These are phyloP conservation scores for Saccharomyces jurei DNA, from an alignment of 805 yeast genomes.

Conservation along the genomic window DNA sequence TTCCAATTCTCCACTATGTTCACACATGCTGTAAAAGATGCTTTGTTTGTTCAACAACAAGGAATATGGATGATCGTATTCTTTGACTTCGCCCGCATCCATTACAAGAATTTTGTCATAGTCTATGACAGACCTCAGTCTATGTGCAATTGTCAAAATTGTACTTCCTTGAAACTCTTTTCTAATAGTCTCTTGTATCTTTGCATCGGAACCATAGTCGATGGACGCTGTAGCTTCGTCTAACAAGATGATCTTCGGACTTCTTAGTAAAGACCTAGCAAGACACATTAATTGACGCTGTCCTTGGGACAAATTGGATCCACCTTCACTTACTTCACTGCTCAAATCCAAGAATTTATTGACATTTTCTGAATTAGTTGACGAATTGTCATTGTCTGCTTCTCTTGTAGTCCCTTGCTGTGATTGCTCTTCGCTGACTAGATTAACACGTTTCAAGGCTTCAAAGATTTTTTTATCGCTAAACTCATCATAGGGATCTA, in stretches of 20 bases:
- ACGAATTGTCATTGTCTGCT: slow-evolving; percentile 20
- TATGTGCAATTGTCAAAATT: slow-evolving; percentile 71
- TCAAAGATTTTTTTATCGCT: slow-evolving; percentile 55
- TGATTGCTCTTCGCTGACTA: slow-evolving; percentile 38
- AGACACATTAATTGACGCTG: slow-evolving; percentile 71
- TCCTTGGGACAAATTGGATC: slow-evolving; percentile 70
- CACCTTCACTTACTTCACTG: slow-evolving; percentile 56
- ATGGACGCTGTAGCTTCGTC: slow-evolving; percentile 81
- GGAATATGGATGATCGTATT: slow-evolving; percentile 58
- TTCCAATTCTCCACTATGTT: slow-evolving; percentile 80
- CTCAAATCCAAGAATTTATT: slow-evolving; percentile 58
- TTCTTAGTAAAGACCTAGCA: slow-evolving; percentile 55
- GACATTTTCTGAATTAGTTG: slow-evolving; percentile 39
- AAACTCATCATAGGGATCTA: slow-evolving; percentile 59
- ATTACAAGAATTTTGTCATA: slow-evolving; percentile 70
- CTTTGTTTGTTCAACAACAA: slow-evolving; percentile 42
- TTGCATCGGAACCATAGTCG: slow-evolving; percentile 68
- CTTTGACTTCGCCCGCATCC: slow-evolving; percentile 64
- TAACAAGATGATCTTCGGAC: slow-evolving; percentile 61
- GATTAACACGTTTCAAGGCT: slow-evolving; percentile 61
- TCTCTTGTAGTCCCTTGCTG: slow-evolving; percentile 10
- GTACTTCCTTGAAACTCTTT: slow-evolving; percentile 61
- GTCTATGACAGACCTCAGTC: slow-evolving; percentile 70
- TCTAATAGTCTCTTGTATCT: slow-evolving; percentile 65
- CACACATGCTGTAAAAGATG: slow-evolving; percentile 59